Conservation (phyloP, 441 rosid species). For the Capsella rubella region DNA sequence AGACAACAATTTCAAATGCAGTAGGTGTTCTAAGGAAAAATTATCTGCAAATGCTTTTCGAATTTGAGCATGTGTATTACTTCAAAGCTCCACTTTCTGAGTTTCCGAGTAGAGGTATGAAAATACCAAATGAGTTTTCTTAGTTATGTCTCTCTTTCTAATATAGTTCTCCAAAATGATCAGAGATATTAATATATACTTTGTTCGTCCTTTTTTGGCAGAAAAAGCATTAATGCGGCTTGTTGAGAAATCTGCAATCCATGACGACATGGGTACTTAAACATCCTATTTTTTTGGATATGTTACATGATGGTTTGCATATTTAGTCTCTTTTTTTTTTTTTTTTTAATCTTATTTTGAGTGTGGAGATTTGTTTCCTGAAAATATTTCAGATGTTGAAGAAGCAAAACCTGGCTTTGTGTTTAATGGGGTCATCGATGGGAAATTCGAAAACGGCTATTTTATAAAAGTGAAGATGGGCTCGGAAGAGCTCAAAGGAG, state of each 20-base stretch:
- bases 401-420: conserved; percentile 47
- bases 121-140: no score
- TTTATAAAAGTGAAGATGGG: conserved; percentile 76
- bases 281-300: neutral
- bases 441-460: conserved; percentile 72
- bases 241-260: neutral
- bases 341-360: neutral
- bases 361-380: neutral
- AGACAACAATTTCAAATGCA: conserved; percentile 75
- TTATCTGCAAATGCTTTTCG: no score
- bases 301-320: neutral
- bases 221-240: conserved; percentile 40
- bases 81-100: no score
- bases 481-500: conserved; percentile 70
- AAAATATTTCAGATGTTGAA: conserved; percentile 40
- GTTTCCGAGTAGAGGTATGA: no score
- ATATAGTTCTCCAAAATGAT: no score
- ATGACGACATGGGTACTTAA: neutral
- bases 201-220: conserved; percentile 33
- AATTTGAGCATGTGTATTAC: no score
- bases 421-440: conserved; percentile 65
- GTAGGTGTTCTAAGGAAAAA: conserved; percentile 61
- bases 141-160: no score
- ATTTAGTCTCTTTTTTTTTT: neutral
- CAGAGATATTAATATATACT: no score